Evolutionary conservation across 192 early-diverging fungal species (phyloP), one percentile per base, ranked within the genome.

Genomic region (Coemansia sp.): DNA sequence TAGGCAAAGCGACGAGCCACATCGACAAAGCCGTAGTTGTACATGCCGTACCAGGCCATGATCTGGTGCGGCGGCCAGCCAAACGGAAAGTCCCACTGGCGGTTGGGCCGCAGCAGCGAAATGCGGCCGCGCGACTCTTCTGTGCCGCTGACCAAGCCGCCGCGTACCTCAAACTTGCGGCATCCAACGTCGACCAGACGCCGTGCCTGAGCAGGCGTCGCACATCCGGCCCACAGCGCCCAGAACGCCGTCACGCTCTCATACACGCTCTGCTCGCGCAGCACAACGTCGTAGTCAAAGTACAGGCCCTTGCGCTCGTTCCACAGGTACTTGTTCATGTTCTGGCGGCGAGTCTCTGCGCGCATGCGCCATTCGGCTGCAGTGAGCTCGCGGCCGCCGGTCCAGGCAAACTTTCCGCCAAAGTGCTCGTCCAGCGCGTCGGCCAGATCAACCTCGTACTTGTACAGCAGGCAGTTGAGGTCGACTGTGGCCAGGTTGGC

Each of bases 61-160:
- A 99, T 99, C 76, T 99, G 97, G 79, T 99, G 97, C 47, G 97
- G 97, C n/a, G 95, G 94, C 97, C 97, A 98, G 6, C 97, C 92
- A 62, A 89, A 92, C 3, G 89, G 91, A 52, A 86, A 94, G 72
- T 96, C 96, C 95, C 95, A 98, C 67, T 99, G 97, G 22, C 95
- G 86, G 67, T 94, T 93, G 35, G 95, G 95, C 19, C 97, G 82
- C 45, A 92, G 86, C 14, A 96, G 71, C 8, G 88, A 79, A 47
- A 94, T 90, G 7, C 62, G 23, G 8, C 97, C 97, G 23, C 97
- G 87, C 25, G 93, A 96, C 63, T 85, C 84, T 70, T 94, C 93
- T 7, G 94, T 99, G 10, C 95, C 93, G 37, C 90, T 90, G 2
- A 99, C 94, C 4, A 99, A 69, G 2, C 97, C 95, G 56, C 97